Percentiles rank a stretch among this genome's conserved stretches.
Conservation (phyloP, 2,329 filamentous ascomycete species). For the Moelleriella libera region DNA sequence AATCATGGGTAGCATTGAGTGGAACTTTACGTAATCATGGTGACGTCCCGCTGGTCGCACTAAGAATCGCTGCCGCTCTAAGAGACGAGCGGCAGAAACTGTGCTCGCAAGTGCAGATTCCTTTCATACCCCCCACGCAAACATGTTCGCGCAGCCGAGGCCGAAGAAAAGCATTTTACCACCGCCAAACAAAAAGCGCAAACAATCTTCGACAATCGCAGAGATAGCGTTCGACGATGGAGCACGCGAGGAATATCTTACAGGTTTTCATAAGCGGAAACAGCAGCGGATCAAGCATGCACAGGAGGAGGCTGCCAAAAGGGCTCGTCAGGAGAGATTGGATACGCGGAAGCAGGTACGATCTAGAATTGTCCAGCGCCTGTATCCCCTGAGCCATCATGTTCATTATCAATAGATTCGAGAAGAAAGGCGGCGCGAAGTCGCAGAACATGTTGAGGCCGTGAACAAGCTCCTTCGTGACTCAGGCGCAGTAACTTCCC, state of each 20-base stretch:
- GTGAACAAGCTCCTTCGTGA: slow-evolving; percentile 58
- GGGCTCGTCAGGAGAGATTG: slow-evolving; percentile 64
- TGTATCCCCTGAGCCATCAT: background rate
- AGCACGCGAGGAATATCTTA: slow-evolving; percentile 76
- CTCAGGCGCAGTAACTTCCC: slow-evolving; percentile 30
- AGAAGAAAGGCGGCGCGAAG: slow-evolving; percentile 67
- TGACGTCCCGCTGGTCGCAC: background rate
- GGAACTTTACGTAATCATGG: background rate
- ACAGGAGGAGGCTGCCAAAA: slow-evolving; percentile 65
- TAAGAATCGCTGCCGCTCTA: background rate
- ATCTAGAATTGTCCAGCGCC: background rate
- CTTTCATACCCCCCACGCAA: background rate
- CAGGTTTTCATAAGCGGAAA: slow-evolving; percentile 95
- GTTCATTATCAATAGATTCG: slow-evolving; percentile 44
- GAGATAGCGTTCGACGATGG: slow-evolving; percentile 75
- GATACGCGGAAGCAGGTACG: slow-evolving; percentile 60
- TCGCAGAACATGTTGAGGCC: slow-evolving; percentile 67
- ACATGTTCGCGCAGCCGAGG: slow-evolving; percentile 42
- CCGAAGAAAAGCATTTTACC: slow-evolving; percentile 43
- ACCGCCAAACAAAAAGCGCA: slow-evolving; percentile 52
- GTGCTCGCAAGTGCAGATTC: too few relatives aligned
- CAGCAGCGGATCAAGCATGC: slow-evolving; percentile 71
- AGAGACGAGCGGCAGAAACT: too few relatives aligned
- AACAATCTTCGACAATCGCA: slow-evolving; percentile 45
- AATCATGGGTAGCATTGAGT: slow-evolving; percentile 3